Evolutionary conservation across 257 asterid genomes (phyloP), one percentile per base, ranked within the genome.

Genomic region (Lycium ferocissimum): DNA sequence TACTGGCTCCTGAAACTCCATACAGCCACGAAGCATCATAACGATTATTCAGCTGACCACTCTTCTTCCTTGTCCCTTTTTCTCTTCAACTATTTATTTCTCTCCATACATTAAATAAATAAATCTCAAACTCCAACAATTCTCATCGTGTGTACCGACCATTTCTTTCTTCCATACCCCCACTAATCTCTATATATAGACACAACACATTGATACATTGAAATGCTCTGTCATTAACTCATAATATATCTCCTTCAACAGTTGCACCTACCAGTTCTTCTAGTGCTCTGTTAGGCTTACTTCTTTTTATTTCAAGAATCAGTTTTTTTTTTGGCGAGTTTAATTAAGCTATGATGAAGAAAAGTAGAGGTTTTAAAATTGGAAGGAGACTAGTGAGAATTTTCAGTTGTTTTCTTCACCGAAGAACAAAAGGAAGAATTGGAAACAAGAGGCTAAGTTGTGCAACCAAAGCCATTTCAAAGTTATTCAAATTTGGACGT

Each of bases 321-420:
- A 2, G 9, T 33, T 66, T 11, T 4, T 63, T 13, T n/a, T 40
- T 9, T n/a, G 57, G n/a, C 51, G 3, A 72, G 15, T 73, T 26
- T 26, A 26, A 26, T 47, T 49, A 49, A 75, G 81, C 6, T 13
- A 88, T 92, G 95, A 88, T 92, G 97, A 88, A 71, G 72, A 92
- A 69, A 85, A 40, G 20, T 56, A 87, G 90, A 86, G 96, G 95
- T 7, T 89, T 91, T 79, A 87, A 80, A 83, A 85, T 93, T 2
- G 89, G 94, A 1, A 86, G 83, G 57, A 91, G 58, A 81, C 83
- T 87, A 9, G 87, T 89, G 56, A 90, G 85, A 82, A 84, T 88
- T 65, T 88, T 91, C 89, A 86, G 82, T 15, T 81, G 92, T 80
- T 88, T 88, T 61, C 3, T 89, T 86, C 71, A 40, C 49, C 83